Evolutionary conservation across 169 alveolate species (phyloP).

Genomic region (Fabrea salina): DNA sequence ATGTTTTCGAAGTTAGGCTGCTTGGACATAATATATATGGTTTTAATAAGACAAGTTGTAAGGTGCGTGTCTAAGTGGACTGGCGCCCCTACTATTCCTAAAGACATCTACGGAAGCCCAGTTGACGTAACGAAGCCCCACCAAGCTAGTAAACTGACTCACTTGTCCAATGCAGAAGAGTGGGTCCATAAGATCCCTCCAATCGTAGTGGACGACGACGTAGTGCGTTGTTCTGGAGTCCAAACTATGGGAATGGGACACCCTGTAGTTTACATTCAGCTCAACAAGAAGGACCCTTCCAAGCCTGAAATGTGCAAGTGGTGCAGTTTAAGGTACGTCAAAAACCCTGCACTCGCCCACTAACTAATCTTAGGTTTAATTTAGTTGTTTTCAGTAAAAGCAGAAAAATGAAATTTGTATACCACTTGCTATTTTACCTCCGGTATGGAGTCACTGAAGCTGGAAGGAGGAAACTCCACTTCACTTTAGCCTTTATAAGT

Average conservation of each 20-base stretch:
- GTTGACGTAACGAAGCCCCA: slow-evolving; percentile 21
- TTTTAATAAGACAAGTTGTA: too few relatives aligned
- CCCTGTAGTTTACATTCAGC: slow-evolving; percentile 53
- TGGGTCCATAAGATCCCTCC: slow-evolving; percentile 47
- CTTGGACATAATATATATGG: too few relatives aligned
- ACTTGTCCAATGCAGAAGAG: slow-evolving; percentile 52
- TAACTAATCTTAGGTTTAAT: too few relatives aligned
- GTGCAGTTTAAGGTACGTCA: slow-evolving; percentile 51
- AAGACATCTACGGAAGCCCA: slow-evolving; percentile 10
- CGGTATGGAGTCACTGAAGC: slow-evolving; percentile 40
- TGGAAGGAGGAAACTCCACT: slow-evolving; percentile 56
- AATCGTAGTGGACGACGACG: slow-evolving; percentile 50
- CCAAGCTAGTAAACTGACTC: slow-evolving; percentile 40
- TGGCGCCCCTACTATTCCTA: not conserved
- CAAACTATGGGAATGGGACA: slow-evolving; percentile 53
- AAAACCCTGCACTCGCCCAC: slow-evolving; percentile 2
- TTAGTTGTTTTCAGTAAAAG: not conserved
- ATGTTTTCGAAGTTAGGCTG: too few relatives aligned
- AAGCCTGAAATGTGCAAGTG: slow-evolving; percentile 57
- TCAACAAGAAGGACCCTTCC: slow-evolving; percentile 36
- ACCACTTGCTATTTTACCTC: not conserved
- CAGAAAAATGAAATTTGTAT: not conserved
- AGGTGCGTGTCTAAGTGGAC: too few relatives aligned
- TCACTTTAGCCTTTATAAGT: slow-evolving; percentile 63
- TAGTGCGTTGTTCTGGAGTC: slow-evolving; percentile 59